Evolutionary conservation across 2,329 filamentous ascomycete genomes (phyloP).

Genomic region (Penicillium polonicum): DNA sequence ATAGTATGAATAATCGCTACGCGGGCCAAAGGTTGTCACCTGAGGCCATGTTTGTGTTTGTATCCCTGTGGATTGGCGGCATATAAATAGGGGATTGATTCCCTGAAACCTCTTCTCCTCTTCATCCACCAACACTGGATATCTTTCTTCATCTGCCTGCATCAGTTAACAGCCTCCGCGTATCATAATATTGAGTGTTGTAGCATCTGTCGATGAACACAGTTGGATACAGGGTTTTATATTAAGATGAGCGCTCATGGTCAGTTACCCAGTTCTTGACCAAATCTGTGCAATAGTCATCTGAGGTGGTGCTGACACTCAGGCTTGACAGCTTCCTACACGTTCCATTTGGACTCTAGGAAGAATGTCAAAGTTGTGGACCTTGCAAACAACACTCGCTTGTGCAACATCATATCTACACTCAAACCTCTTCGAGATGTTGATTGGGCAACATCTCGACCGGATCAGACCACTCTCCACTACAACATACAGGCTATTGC

Average conservation of each 20-base stretch:
- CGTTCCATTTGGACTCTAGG: not conserved
- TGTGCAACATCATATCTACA: not conserved
- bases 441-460: not conserved
- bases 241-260: fast-evolving
- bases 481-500: fast-evolving
- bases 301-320: not conserved
- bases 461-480: fast-evolving
- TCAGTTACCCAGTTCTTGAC: no score
- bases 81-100: not conserved
- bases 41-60: not conserved
- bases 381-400: no score
- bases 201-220: not conserved
- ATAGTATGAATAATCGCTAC: not conserved
- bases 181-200: not conserved
- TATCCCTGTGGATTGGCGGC: not conserved
- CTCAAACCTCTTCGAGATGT: not conserved
- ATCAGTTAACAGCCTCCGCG: not conserved
- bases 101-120: not conserved
- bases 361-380: not conserved
- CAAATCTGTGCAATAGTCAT: not conserved
- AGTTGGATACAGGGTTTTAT: not conserved
- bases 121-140: not conserved
- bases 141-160: no score
- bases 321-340: not conserved
- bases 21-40: no score